Evolutionary conservation across 352 stramenopile species (phyloP).

Genomic region (Pythium grandisporangium): DNA sequence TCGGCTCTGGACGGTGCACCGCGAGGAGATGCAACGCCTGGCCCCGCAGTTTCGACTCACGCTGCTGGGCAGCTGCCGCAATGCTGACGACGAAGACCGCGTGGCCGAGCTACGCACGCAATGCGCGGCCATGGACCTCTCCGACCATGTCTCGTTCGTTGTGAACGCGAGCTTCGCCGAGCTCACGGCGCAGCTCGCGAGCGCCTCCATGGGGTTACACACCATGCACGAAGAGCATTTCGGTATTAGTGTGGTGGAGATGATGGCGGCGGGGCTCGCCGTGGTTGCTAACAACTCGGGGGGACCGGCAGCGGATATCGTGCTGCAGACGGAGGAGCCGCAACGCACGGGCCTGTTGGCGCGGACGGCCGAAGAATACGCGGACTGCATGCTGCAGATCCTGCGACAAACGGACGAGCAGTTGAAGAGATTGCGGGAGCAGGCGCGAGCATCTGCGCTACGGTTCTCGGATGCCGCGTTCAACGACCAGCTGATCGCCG

Average conservation of each 20-base stretch:
- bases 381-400: slow-evolving; percentile 58
- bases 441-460: slow-evolving; percentile 32
- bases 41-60: slow-evolving; percentile 83
- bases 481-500: slow-evolving; percentile 44
- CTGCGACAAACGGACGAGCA: slow-evolving; percentile 25
- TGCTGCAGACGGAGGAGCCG: slow-evolving; percentile 62
- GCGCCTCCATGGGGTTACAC: slow-evolving; percentile 92
- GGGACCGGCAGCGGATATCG: slow-evolving; percentile 92
- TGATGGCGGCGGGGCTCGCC: slow-evolving; percentile 97
- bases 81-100: slow-evolving; percentile 86
- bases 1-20: slow-evolving; percentile 44
- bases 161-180: slow-evolving; percentile 93
- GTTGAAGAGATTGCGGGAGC: slow-evolving; percentile 25
- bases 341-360: slow-evolving; percentile 85
- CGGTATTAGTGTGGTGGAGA: slow-evolving; percentile 99
- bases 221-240: slow-evolving; percentile 99
- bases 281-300: slow-evolving; percentile 97
- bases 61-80: slow-evolving; percentile 94
- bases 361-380: slow-evolving; percentile 84
- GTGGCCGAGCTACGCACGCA: slow-evolving; percentile 84
- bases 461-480: slow-evolving; percentile 77
- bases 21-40: slow-evolving; percentile 1
- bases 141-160: slow-evolving; percentile 87
- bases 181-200: slow-evolving; percentile 83
- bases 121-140: slow-evolving; percentile 65